These are phyloP conservation scores for Pseudogymnoascus sp. DNA, from an alignment of 2,329 filamentous ascomycete genomes.

Conservation along the genomic window DNA sequence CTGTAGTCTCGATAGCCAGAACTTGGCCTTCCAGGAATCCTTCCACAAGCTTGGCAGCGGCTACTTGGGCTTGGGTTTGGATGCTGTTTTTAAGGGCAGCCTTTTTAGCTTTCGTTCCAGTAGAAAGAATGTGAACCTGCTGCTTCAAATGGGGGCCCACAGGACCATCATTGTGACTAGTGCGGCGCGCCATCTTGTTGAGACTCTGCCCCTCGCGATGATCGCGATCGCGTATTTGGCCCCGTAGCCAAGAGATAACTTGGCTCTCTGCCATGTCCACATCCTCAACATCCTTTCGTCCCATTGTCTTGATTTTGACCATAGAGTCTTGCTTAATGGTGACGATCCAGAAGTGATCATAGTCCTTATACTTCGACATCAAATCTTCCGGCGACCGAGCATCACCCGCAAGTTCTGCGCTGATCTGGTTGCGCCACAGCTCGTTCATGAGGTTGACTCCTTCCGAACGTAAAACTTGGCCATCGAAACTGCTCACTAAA, in stretches of 20 bases:
- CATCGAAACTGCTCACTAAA: constrained; percentile 80
- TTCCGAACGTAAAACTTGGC: constrained; percentile 62
- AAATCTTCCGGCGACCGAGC: constrained; percentile 73
- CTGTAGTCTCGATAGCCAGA: constrained; percentile 78
- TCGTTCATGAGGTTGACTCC: constrained; percentile 70
- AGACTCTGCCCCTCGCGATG: constrained; percentile 45
- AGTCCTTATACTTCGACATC: constrained; percentile 65
- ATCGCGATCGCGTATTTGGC: constrained; percentile 74
- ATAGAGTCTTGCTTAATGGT: constrained; percentile 72
- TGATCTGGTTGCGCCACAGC: constrained; percentile 78
- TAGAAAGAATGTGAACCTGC: constrained; percentile 76
- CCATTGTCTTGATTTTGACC: constrained; percentile 72
- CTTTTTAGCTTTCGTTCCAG: constrained; percentile 81
- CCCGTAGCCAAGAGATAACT: constrained; percentile 70
- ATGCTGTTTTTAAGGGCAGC: constrained; percentile 72
- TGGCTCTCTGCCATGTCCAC: constrained; percentile 66
- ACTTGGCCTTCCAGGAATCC: constrained; percentile 71
- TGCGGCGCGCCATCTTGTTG: constrained; percentile 28
- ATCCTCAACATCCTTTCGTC: constrained; percentile 65
- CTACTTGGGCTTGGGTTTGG: constrained; percentile 65
- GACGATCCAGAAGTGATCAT: constrained; percentile 77
- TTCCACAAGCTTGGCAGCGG: constrained; percentile 54
- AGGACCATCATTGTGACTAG: constrained; percentile 20
- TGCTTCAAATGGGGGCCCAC: constrained; percentile 42
- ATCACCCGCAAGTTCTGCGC: constrained; percentile 78